A percentile compares a stretch with the other conserved stretches of the same genome.
Evolutionary conservation across 2,329 filamentous ascomycete species (phyloP).

Genomic region (Aspergillus fumigatus): DNA sequence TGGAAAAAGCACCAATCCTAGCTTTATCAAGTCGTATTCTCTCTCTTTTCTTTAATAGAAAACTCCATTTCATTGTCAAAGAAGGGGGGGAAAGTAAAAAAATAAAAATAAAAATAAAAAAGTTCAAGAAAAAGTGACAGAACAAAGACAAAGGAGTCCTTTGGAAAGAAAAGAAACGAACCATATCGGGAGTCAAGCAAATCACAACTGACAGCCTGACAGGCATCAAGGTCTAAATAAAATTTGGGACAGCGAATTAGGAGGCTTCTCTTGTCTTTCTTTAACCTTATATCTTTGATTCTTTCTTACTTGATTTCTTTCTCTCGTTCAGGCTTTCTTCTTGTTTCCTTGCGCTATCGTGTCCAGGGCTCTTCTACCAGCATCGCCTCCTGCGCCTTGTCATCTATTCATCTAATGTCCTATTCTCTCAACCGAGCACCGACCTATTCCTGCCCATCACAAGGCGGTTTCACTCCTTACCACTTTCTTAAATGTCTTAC

Average conservation of each 20-base stretch:
- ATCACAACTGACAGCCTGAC: background rate
- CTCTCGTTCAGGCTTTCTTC: conserved; percentile 6
- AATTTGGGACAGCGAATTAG: background rate
- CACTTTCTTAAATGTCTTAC: conserved; percentile 41
- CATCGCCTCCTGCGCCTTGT: conserved; percentile 2
- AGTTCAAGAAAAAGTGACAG: conserved; percentile 5
- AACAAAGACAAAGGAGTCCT: background rate
- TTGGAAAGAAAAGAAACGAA: conserved; percentile 2
- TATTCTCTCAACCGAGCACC: conserved; percentile 10
- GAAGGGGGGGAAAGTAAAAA: conserved; percentile 6
- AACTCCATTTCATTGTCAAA: conserved; percentile 16
- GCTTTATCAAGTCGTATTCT: conserved; percentile 11
- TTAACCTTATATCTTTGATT: conserved; percentile 14
- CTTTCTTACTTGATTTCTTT: conserved; percentile 11
- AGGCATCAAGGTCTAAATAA: too few relatives aligned
- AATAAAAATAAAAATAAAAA: conserved; percentile 4
- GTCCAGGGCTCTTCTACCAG: background rate
- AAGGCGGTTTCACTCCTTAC: conserved; percentile 4
- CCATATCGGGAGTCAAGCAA: background rate
- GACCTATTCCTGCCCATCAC: conserved; percentile 1
- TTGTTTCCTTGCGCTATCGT: conserved; percentile 10
- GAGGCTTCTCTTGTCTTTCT: conserved; percentile 5
- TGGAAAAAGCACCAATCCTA: conserved; percentile 13
- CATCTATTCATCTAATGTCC: conserved; percentile 4
- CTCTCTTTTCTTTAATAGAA: conserved; percentile 15